Conservation (phyloP, 1,284 basidiomycete species). For the Veloporphyrellus conicus region DNA sequence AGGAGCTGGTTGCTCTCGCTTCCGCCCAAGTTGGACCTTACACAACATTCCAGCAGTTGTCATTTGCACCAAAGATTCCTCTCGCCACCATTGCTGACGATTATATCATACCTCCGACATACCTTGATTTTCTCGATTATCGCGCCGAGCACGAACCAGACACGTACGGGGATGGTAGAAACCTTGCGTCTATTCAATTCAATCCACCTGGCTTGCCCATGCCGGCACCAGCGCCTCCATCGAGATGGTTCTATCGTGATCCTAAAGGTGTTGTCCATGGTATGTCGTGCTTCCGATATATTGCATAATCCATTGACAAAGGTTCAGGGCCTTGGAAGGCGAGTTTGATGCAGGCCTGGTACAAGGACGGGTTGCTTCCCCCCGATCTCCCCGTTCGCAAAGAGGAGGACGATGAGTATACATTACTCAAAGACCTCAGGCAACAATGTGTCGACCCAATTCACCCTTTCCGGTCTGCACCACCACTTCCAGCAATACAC, state of each 20-base stretch:
- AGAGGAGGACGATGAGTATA: constrained; percentile 66
- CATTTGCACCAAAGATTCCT: constrained; percentile 77
- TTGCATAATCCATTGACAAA: constrained; percentile 6
- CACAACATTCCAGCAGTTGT: constrained; percentile 83
- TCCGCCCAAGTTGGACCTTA: constrained; percentile 73
- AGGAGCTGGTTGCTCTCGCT: constrained; percentile 66
- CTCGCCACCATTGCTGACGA: constrained; percentile 82
- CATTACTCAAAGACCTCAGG: constrained; percentile 65
- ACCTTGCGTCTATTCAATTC: constrained; percentile 62
- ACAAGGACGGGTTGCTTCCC: constrained; percentile 73
- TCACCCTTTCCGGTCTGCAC: constrained; percentile 62
- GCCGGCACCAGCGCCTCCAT: constrained; percentile 59
- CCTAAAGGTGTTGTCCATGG: constrained; percentile 75
- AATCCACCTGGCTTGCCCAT: constrained; percentile 73
- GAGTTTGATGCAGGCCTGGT: constrained; percentile 81
- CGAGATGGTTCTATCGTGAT: constrained; percentile 75
- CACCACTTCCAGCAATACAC: constrained; percentile 35
- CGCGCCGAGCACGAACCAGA: constrained; percentile 58
- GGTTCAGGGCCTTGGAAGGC: constrained; percentile 74
- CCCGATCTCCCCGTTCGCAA: constrained; percentile 73
- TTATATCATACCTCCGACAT: constrained; percentile 84
- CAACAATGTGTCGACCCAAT: constrained; percentile 72
- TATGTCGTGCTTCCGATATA: constrained; percentile 33
- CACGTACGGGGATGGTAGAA: constrained; percentile 40
- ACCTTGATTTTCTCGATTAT: constrained; percentile 70